Conservation (phyloP, 345 rosid species). For the Linum lewisii region DNA sequence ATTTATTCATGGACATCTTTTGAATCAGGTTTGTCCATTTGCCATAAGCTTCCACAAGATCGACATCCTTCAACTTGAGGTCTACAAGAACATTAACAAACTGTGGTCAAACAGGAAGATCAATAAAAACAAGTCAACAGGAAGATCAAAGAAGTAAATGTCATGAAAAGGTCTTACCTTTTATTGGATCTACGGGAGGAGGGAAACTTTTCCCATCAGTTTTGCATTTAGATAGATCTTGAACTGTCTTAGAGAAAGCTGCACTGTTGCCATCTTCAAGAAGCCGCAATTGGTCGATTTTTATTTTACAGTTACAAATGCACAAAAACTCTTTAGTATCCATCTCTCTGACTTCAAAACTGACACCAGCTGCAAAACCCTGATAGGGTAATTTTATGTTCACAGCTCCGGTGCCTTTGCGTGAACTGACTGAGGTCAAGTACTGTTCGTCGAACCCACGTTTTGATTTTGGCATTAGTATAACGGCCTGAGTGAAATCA, state of each 20-base stretch:
- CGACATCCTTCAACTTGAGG: slow-evolving; percentile 58
- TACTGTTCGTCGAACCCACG: slow-evolving; percentile 62
- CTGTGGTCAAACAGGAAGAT: not conserved
- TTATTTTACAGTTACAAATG: slow-evolving; percentile 51
- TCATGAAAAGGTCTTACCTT: slow-evolving; percentile 35
- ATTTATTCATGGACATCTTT: slow-evolving; percentile 77
- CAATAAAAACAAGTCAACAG: not conserved
- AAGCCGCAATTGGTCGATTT: slow-evolving; percentile 53
- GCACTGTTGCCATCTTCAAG: slow-evolving; percentile 52
- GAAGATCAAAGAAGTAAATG: not conserved
- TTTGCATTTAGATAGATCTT: slow-evolving; percentile 51
- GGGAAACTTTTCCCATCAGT: slow-evolving; percentile 62
- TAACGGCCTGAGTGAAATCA: slow-evolving; percentile 42
- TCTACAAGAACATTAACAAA: slow-evolving; percentile 31
- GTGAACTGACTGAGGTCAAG: slow-evolving; percentile 29
- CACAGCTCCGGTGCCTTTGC: slow-evolving; percentile 58
- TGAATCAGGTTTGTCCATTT: slow-evolving; percentile 53
- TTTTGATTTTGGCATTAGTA: slow-evolving; percentile 64
- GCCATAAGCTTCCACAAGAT: slow-evolving; percentile 48
- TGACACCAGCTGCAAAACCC: slow-evolving; percentile 72
- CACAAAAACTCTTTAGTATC: slow-evolving; percentile 55
- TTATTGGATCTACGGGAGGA: slow-evolving; percentile 62
- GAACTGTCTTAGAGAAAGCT: slow-evolving; percentile 86
- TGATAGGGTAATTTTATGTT: slow-evolving; percentile 56
- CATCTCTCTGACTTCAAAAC: slow-evolving; percentile 69